A percentile compares a stretch with the other conserved stretches of the same genome.
phyloP scores from a whole-genome alignment of 345 rosid genomes.

The Populus davidiana region DNA sequence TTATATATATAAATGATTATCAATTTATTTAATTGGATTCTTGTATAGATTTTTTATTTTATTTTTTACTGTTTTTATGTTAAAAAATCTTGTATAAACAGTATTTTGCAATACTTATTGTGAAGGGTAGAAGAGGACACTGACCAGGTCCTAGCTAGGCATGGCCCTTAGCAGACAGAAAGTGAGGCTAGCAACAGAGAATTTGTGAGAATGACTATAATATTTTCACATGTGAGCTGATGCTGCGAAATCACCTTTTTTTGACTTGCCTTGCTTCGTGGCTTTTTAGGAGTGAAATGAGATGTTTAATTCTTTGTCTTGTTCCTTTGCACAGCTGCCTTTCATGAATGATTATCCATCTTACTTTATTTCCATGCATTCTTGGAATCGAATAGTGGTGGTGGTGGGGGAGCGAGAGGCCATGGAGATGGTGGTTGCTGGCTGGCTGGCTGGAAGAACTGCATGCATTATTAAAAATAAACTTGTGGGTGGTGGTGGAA shows the following conservation, averaged over 20 bases:
- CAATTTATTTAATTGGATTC: no score
- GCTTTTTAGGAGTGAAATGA: background rate
- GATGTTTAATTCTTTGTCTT: background rate
- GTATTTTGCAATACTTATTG: no score
- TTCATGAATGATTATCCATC: background rate
- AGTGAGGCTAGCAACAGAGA: background rate
- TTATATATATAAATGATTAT: no score
- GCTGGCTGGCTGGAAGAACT: background rate
- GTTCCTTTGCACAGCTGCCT: background rate
- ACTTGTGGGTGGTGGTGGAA: background rate
- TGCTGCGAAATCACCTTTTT: background rate
- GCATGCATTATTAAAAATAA: background rate
- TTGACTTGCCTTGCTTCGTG: background rate
- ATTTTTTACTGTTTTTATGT: no score
- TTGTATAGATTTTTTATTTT: no score
- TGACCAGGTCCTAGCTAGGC: no score
- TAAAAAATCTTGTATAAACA: no score
- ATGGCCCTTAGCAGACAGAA: no score
- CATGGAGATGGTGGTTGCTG: background rate
- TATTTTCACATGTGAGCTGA: conserved; percentile 15
- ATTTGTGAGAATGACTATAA: conserved; percentile 30
- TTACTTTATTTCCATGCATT: no score
- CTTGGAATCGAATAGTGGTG: background rate
- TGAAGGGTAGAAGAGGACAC: no score
- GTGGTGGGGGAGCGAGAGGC: background rate